Conservation (phyloP, 108 stramenopile species). For the Cylindrotheca closterium region DNA sequence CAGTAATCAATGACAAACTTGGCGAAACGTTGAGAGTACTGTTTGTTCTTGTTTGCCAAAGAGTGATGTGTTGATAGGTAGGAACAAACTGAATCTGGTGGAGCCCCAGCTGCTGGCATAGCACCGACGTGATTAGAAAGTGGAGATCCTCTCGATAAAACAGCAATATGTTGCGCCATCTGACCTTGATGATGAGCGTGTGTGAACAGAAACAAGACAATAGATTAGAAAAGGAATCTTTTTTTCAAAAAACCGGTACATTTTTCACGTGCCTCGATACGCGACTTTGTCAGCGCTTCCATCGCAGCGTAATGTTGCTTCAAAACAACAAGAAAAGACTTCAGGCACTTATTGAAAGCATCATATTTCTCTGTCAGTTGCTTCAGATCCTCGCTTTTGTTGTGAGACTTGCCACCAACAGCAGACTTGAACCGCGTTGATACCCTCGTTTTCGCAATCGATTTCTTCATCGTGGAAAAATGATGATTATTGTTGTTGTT, state of each 20-base stretch:
- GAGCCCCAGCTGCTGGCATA: conserved; percentile 26
- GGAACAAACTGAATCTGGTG: conserved; percentile 26
- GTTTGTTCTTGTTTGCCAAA: conserved; percentile 37
- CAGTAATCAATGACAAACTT: conserved; percentile 79
- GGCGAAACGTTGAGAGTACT: conserved; percentile 57
- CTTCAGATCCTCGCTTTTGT: conserved; percentile 40
- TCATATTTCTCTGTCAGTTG: conserved; percentile 41
- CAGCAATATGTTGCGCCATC: conserved; percentile 45
- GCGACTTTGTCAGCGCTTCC: conserved; percentile 31
- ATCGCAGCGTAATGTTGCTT: conserved; percentile 36
- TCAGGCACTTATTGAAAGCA: conserved; percentile 33
- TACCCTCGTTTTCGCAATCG: conserved; percentile 45
- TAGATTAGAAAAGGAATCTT: neutral
- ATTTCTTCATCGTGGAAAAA: conserved; percentile 1
- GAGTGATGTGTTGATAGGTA: conserved; percentile 37
- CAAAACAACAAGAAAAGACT: conserved; percentile 33
- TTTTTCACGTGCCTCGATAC: conserved; percentile 28
- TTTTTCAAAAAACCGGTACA: neutral
- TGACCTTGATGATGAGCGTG: conserved; percentile 12
- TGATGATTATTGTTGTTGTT: too few relatives aligned
- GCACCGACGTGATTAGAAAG: conserved; percentile 23
- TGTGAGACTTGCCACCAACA: conserved; percentile 35
- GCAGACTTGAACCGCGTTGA: conserved; percentile 43
- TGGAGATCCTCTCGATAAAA: conserved; percentile 34
- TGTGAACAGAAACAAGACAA: neutral